These are phyloP conservation scores for Umbilicaria muhlenbergii DNA, from an alignment of 495 filamentous ascomycete genomes.

Conservation along the genomic window DNA sequence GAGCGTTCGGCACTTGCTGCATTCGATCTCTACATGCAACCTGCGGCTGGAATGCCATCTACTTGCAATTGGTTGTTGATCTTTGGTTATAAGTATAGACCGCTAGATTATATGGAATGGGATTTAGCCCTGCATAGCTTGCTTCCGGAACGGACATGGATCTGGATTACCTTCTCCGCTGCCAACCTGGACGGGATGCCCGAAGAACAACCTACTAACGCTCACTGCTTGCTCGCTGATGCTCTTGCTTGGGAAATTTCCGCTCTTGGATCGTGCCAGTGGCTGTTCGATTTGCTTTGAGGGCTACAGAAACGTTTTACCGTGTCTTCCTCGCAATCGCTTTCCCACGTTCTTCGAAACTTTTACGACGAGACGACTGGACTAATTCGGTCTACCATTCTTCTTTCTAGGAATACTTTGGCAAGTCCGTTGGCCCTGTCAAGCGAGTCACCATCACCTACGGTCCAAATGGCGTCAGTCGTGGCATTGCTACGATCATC, in stretches of 20 bases:
- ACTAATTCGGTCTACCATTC: slow-evolving; percentile 13
- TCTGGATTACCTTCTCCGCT: not conserved
- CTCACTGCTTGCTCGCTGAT: slow-evolving; percentile 60
- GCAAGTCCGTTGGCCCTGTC: slow-evolving; percentile 72
- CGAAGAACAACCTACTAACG: slow-evolving; percentile 24
- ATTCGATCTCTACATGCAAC: not conserved
- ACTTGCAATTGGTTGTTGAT: no score
- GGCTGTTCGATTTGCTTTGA: slow-evolving; percentile 11
- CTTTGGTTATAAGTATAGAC: no score
- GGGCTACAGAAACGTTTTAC: slow-evolving; percentile 8
- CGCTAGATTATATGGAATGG: no score
- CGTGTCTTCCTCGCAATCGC: slow-evolving; percentile 4
- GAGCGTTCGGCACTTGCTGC: not conserved
- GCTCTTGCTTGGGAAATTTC: slow-evolving; percentile 21
- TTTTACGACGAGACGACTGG: slow-evolving; percentile 10
- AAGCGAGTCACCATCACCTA: slow-evolving; percentile 81
- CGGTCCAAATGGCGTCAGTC: slow-evolving; percentile 79
- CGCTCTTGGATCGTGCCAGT: slow-evolving; percentile 1
- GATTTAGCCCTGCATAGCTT: no score
- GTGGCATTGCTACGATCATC: slow-evolving; percentile 68
- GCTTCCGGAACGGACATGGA: not conserved
- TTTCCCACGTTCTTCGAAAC: slow-evolving; percentile 2
- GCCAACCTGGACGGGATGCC: not conserved
- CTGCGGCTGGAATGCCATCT: not conserved
- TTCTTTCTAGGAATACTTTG: slow-evolving; percentile 81